These are phyloP conservation scores for Candida odintsovae DNA, from an alignment of 805 yeast species.

Conservation along the genomic window DNA sequence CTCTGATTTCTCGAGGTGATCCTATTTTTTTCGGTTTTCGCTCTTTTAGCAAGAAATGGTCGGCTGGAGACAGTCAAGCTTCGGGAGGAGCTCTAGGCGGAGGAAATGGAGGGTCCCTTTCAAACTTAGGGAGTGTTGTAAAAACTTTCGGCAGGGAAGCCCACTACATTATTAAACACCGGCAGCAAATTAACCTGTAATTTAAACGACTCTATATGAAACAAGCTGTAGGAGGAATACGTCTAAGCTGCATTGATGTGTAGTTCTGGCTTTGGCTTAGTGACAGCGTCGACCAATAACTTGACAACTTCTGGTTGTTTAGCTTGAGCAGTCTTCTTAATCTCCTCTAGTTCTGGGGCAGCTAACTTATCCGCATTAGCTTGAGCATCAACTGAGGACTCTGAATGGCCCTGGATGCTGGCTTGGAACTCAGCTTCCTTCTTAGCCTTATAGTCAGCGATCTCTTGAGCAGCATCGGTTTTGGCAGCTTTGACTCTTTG, in stretches of 20 bases:
- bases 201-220: not conserved
- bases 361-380: slow-evolving; percentile 74
- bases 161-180: not conserved
- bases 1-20: no score
- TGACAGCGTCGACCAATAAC: slow-evolving; percentile 73
- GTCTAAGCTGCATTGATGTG: slow-evolving; percentile 61
- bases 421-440: slow-evolving; percentile 79
- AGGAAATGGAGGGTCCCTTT: not conserved
- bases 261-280: slow-evolving; percentile 72
- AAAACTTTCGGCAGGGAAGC: not conserved
- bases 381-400: slow-evolving; percentile 71
- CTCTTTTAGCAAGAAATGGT: no score
- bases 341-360: slow-evolving; percentile 61
- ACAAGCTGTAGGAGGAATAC: not conserved
- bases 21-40: no score
- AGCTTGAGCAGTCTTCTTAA: slow-evolving; percentile 55
- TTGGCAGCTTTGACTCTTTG: slow-evolving; percentile 90
- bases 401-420: slow-evolving; percentile 67
- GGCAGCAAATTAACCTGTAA: not conserved
- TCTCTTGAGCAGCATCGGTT: slow-evolving; percentile 86
- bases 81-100: not conserved
- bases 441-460: slow-evolving; percentile 74
- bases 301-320: slow-evolving; percentile 67
- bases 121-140: not conserved
- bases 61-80: no score